Evolutionary conservation across 1,284 basidiomycete species (phyloP), one percentile per base, ranked within the genome.

Genomic region (Melampsora americana): DNA sequence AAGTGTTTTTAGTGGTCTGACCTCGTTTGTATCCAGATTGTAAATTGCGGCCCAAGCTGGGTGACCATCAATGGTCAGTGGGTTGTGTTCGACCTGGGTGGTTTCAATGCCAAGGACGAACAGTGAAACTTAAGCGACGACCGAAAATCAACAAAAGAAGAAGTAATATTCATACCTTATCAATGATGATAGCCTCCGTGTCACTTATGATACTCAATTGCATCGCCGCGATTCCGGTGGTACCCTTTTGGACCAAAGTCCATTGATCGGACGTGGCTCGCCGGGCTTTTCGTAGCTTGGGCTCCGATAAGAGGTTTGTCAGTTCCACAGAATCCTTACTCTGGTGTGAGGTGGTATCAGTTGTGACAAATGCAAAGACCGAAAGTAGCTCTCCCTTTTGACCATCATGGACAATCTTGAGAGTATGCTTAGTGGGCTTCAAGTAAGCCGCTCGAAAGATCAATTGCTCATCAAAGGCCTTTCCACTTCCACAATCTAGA

Each of bases 181-280:
- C 91, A 50, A 92, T 81, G 77, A 92, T 86, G 75, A 92, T 83
- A 20, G 87, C 90, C 79, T 90, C 89, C n/a, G 86, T 87, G 26
- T 87, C 81, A 3, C 90, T 91, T 77, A 92, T 86, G 77, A 93
- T 84, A 3, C 85, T 85, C 69, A 92, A 82, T 81, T 92, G 91
- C 91, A 92, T 92, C 1, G 90, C 92, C 71, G 87, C 84, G 16
- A 92, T 89, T n/a, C 91, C 91, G 16, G 90, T 90, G 18, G 86
- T 85, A 7, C 91, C 84, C 46, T 83, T 84, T 79, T 85, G 82
- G 18, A 84, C 81, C 65, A 85, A 83, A 56, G 81, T 78, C 84
- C 84, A 84, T 20, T 42, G 20, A 48, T 35, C 39, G 11, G 69
- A 6, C 5, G n/a, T 16, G 9, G 39, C 23, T 56, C 53, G 53